Evolutionary conservation across 2,329 filamentous ascomycete genomes (phyloP), one percentile per base, ranked within the genome.

Genomic region (Apiospora sp.): DNA sequence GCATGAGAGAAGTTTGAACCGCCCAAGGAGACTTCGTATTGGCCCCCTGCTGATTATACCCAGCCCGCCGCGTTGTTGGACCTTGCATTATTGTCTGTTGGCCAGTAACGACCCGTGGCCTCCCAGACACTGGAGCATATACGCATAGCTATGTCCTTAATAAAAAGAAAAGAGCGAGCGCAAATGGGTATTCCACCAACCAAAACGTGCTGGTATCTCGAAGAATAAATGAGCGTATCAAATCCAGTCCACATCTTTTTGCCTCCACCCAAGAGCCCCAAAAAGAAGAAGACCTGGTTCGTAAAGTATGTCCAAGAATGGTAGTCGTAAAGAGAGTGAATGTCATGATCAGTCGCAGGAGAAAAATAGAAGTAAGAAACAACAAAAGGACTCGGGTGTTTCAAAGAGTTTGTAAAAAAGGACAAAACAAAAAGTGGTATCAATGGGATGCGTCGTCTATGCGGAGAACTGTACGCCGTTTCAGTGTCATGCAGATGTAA

Each of bases 241-340:
- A 69, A 30, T 69, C 44, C 58, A 69, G 67, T 69, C 67, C 67
- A 64, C 58, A 64, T 64, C 58, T 41, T 64, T 41, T 41, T 64
- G 58, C 34, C 58, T 69, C 44, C 44, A 51, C 37, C 68, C 46
- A 48, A 51, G 48, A 41, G 48, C 37, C 46, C 48, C 68, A 72
- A 72, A 73, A 68, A 61, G 19, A 74, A 64, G 30, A 41, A 41
- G 58, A 64, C 30, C 58, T 64, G 58, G 58, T 73, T 73, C 75
- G 68, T 76, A 75, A 79, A 78, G 67, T 79, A 80, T 80, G 77
- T 80, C 77, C 78, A 80, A 77, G 78, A 79, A 80, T 77, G 72
- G 75, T 76, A 76, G 72, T 76, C 76, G 74, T 76, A 64, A 74
- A 79, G 76, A 69, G 74, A 78, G 72, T 49, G 77, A 78, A 72